Conservation (phyloP, 2,329 filamentous ascomycete species). For the Periconia digitata region DNA sequence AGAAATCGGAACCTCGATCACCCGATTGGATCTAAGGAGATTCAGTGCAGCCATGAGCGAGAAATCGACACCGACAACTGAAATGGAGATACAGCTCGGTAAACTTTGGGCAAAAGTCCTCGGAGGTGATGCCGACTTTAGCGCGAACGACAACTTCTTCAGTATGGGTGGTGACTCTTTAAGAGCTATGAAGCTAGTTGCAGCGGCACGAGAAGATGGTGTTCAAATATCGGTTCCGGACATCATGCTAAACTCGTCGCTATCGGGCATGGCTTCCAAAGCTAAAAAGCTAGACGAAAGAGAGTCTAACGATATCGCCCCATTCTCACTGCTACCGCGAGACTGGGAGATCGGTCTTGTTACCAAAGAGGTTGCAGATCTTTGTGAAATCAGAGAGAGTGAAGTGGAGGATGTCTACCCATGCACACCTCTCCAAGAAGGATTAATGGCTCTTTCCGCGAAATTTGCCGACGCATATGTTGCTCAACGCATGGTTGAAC, state of each 20-base stretch:
- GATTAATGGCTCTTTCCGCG: slow-evolving; percentile 43
- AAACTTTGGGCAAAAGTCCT: slow-evolving; percentile 36
- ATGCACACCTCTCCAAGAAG: slow-evolving; percentile 47
- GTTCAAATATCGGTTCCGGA: slow-evolving; percentile 57
- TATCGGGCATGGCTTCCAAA: slow-evolving; percentile 50
- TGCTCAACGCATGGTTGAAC: slow-evolving; percentile 38
- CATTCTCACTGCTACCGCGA: slow-evolving; percentile 36
- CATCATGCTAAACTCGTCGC: slow-evolving; percentile 54
- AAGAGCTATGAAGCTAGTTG: slow-evolving; percentile 59
- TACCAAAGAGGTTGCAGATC: slow-evolving; percentile 40
- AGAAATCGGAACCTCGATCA: slow-evolving; percentile 35
- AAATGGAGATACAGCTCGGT: slow-evolving; percentile 33
- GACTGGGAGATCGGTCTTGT: slow-evolving; percentile 35
- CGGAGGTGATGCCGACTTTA: slow-evolving; percentile 35
- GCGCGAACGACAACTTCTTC: slow-evolving; percentile 46
- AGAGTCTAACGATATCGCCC: slow-evolving; percentile 23
- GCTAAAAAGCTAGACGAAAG: slow-evolving; percentile 23
- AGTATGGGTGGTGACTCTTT: slow-evolving; percentile 55
- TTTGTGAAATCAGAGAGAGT: slow-evolving; percentile 27
- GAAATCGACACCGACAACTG: slow-evolving; percentile 48
- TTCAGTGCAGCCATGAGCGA: slow-evolving; percentile 33
- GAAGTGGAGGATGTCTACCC: slow-evolving; percentile 45
- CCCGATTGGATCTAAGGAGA: slow-evolving; percentile 32
- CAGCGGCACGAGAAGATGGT: slow-evolving; percentile 53
- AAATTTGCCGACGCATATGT: slow-evolving; percentile 43